A percentile compares a stretch with the other conserved stretches of the same genome.
Conservation (phyloP, 768 basidiomycete genomes). For the Chiua virens region DNA sequence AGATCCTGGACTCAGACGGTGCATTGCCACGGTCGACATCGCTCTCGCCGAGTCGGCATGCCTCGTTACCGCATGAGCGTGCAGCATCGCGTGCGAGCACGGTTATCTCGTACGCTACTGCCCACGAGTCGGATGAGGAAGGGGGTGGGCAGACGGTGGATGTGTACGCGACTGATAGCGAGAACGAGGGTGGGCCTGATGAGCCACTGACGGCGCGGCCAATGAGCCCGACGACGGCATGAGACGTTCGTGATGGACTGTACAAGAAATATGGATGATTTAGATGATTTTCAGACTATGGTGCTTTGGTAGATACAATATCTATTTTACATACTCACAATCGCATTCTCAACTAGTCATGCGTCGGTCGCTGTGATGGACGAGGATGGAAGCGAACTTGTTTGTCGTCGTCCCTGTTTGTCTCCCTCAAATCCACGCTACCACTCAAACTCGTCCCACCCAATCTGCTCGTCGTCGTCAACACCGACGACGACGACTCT, state of each 20-base stretch:
- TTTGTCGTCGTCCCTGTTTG: conserved; percentile 22
- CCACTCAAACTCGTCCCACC: conserved; percentile 3
- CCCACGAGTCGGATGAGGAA: neutral
- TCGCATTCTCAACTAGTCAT: too few relatives aligned
- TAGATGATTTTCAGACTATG: too few relatives aligned
- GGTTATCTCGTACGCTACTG: conserved; percentile 13
- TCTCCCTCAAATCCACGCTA: conserved; percentile 12
- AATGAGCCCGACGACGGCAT: conserved; percentile 18
- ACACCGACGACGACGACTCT: conserved; percentile 20
- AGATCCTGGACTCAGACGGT: neutral
- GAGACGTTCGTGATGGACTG: conserved; percentile 1
- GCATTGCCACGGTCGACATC: neutral
- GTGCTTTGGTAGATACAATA: too few relatives aligned
- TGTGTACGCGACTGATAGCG: neutral
- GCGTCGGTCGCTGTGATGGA: too few relatives aligned
- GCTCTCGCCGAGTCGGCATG: neutral
- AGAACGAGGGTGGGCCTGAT: neutral
- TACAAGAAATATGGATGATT: too few relatives aligned
- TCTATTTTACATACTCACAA: too few relatives aligned
- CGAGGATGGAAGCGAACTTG: conserved; percentile 19
- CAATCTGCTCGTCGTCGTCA: conserved; percentile 25
- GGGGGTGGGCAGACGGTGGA: neutral
- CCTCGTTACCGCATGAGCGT: conserved; percentile 3
- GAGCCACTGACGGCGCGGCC: conserved; percentile 16
- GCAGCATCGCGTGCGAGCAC: conserved; percentile 17